These are phyloP conservation scores for Sporothrix phasma DNA, from an alignment of 2,329 filamentous ascomycete genomes.

Conservation along the genomic window DNA sequence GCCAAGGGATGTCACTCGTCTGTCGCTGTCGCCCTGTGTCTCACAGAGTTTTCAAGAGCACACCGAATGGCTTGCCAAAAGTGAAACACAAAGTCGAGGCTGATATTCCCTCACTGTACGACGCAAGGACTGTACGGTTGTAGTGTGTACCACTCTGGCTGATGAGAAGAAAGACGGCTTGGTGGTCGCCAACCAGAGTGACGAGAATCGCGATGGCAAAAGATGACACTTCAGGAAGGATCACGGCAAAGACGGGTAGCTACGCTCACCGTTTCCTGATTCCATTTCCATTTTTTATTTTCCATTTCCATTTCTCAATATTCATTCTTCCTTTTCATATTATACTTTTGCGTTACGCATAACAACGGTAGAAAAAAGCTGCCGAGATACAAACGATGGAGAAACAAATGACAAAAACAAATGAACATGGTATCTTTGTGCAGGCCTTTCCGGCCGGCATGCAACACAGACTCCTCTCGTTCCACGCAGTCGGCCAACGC, in stretches of 20 bases:
- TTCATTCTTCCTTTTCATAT: background rate
- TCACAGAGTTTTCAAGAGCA: background rate
- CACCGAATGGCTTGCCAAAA: background rate
- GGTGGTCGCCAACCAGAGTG: too few relatives aligned
- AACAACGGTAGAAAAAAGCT: background rate
- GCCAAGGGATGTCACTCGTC: background rate
- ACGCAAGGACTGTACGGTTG: too few relatives aligned
- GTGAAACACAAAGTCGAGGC: too few relatives aligned
- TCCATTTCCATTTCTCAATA: too few relatives aligned
- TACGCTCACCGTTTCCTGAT: too few relatives aligned
- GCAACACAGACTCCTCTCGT: background rate
- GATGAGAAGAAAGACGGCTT: too few relatives aligned
- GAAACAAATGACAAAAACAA: background rate
- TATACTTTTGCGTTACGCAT: background rate
- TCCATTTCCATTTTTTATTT: too few relatives aligned
- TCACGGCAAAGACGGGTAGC: too few relatives aligned
- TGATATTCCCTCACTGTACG: background rate
- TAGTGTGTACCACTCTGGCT: too few relatives aligned
- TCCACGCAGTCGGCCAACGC: background rate
- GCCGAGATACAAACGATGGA: background rate
- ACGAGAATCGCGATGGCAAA: too few relatives aligned
- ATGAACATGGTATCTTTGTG: conserved; percentile 6
- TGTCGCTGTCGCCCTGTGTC: background rate
- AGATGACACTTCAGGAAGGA: too few relatives aligned
- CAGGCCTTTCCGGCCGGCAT: background rate